Evolutionary conservation across 139 green algal genomes (phyloP).

Genomic region (Pleodorina starrii): DNA sequence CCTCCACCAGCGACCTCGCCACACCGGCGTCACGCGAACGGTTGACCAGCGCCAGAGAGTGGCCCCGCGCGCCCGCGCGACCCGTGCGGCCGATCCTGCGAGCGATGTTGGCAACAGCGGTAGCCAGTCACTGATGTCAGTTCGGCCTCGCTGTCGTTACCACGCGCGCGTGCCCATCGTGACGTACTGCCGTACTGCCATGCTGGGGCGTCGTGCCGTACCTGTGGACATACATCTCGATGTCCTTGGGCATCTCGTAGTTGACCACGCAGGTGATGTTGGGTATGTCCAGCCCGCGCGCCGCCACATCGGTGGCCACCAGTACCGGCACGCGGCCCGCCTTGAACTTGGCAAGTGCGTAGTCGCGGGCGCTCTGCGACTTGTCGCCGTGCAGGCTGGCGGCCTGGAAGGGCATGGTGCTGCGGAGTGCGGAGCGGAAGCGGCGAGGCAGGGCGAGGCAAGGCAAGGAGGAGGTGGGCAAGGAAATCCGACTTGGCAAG

Average conservation of each 20-base stretch:
- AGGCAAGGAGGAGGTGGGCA: too few species aligned
- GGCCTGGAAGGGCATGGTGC: constrained; percentile 34
- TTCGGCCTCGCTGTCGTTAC: neutral
- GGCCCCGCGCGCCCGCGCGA: constrained; percentile 76
- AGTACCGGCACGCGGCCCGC: constrained; percentile 75
- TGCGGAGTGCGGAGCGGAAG: neutral
- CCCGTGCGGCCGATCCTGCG: constrained; percentile 87
- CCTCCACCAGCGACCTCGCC: constrained; percentile 66
- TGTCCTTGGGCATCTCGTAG: constrained; percentile 91
- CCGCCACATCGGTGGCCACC: constrained; percentile 94
- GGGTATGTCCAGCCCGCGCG: constrained; percentile 89
- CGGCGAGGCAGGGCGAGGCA: neutral
- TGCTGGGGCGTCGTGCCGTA: too few species aligned
- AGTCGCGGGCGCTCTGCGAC: constrained; percentile 85
- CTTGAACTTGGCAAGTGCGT: constrained; percentile 83
- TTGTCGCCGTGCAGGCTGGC: constrained; percentile 91
- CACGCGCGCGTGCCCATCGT: too few species aligned
- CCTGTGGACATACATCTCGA: constrained; percentile 67
- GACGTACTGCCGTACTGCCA: too few species aligned
- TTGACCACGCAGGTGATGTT: constrained; percentile 86
- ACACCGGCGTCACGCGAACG: constrained; percentile 59
- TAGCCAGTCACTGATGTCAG: too few species aligned
- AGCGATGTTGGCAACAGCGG: too few species aligned
- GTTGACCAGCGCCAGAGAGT: constrained; percentile 75
- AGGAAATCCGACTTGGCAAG: too few species aligned